Percentiles rank a stretch among this genome's conserved stretches.
phyloP scores from a whole-genome alignment of 2,329 filamentous ascomycete genomes.

The Exophiala oligosperma region DNA sequence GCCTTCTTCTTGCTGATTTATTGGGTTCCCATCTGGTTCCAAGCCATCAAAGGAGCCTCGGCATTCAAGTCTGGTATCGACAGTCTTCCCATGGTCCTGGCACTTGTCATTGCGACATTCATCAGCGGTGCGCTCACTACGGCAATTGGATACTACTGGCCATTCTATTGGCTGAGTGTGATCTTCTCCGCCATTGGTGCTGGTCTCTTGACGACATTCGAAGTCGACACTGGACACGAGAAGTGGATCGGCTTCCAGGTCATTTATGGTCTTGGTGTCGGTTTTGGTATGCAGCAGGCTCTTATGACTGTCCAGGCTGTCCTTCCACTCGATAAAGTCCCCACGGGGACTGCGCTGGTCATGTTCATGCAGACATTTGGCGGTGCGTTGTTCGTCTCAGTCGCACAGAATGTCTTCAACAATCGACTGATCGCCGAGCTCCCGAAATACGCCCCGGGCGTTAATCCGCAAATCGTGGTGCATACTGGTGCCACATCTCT shows the following conservation, averaged over 20 bases:
- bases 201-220: constrained; percentile 43
- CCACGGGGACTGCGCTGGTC: constrained; percentile 42
- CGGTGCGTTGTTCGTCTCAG: constrained; percentile 52
- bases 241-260: constrained; percentile 44
- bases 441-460: constrained; percentile 31
- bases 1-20: constrained; percentile 43
- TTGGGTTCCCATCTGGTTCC: constrained; percentile 49
- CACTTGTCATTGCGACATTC: constrained; percentile 38
- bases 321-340: constrained; percentile 37
- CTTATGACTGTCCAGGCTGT: constrained; percentile 44
- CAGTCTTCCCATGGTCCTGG: constrained; percentile 41
- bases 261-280: constrained; percentile 38
- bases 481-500: constrained; percentile 41
- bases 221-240: constrained; percentile 33
- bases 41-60: constrained; percentile 44
- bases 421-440: constrained; percentile 51
- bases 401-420: constrained; percentile 54
- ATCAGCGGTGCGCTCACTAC: constrained; percentile 36
- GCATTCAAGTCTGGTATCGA: constrained; percentile 49
- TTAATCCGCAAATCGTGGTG: constrained; percentile 33
- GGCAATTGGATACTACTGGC: constrained; percentile 41
- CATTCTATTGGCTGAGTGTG: constrained; percentile 40
- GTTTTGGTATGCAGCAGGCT: constrained; percentile 41
- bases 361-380: constrained; percentile 44
- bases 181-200: constrained; percentile 40